Evolutionary conservation across 345 rosid species (phyloP), one percentile per base, ranked within the genome.

Genomic region (Brassica cretica): DNA sequence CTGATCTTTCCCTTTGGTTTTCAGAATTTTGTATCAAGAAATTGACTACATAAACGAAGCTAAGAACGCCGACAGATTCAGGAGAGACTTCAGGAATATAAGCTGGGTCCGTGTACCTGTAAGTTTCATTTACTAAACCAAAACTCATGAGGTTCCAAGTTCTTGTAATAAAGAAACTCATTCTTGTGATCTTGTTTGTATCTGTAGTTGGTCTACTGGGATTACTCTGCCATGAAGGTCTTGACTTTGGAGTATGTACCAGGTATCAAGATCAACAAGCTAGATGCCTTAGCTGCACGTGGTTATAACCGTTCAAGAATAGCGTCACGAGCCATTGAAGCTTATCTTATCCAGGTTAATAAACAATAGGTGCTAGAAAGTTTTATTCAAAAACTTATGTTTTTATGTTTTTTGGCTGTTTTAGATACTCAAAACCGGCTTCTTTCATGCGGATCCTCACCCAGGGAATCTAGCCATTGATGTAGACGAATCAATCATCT

Each of bases 371-470:
- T 3, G 25, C 60, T 32, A 76, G 21, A 46, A 24, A 37, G 18
- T 14, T 63, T 35, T 3, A 63, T 51, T 60, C 29, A 24, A 39
- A 35, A 44, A 5, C 55, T 0, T 61, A 41, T 18, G 69, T 37
- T 75, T 44, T 65, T 39, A 59, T 72, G 75, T 27, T 49, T 66
- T 72, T 66, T 6, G 65, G 55, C 10, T 72, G 75, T 27, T 68
- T 19, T 76, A 94, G 98, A 90, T 94, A 85, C 84, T 94, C 72
- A 92, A 60, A 85, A 94, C 98, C 4, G 98, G 98, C 51, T 92
- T 94, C 86, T 94, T 94, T 84, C 98, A 94, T 73, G 98, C 98
- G 69, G 98, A 94, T 81, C 98, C 98, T 0, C 98, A 94, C 81
- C 98, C 98, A 18, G 98, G 98, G 70, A 94, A 94, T 78, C 97